A percentile compares a stretch with the other conserved stretches of the same genome.
Evolutionary conservation across 1,284 basidiomycete genomes (phyloP).

Genomic region (Inonotus obliquus): DNA sequence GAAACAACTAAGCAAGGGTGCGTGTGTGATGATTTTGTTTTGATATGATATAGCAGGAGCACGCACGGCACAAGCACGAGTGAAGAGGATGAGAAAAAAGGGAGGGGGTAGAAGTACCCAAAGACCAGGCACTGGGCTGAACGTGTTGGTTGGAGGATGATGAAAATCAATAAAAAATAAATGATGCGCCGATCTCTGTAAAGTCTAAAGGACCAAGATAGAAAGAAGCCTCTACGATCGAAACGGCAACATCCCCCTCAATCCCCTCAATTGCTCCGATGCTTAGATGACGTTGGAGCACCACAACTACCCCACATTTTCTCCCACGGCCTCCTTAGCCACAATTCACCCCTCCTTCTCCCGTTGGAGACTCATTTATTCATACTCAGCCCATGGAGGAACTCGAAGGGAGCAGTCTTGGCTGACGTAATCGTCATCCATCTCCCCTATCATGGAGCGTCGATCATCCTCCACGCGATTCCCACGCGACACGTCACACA

Average conservation of each 20-base stretch:
- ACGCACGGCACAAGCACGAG: background rate
- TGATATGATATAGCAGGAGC: background rate
- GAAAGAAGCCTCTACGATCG: background rate
- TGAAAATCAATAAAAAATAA: background rate
- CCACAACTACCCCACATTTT: background rate
- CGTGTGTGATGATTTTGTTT: background rate
- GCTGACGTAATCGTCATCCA: constrained; percentile 8
- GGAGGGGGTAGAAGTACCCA: no score
- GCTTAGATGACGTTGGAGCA: constrained; percentile 1
- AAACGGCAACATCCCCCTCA: background rate
- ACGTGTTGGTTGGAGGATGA: no score
- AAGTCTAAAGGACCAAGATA: constrained; percentile 4
- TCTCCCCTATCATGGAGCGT: constrained; percentile 32
- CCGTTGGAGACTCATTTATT: background rate
- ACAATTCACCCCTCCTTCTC: constrained; percentile 20
- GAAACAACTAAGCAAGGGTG: background rate
- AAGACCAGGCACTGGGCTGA: no score
- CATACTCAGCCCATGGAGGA: background rate
- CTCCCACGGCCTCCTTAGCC: background rate
- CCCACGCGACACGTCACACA: constrained; percentile 22
- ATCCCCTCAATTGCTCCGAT: background rate
- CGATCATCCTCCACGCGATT: constrained; percentile 50
- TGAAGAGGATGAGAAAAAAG: background rate
- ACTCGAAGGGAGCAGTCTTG: background rate
- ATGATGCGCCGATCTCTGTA: background rate